These are phyloP conservation scores for Chaetoceros tenuissimus DNA, from an alignment of 108 stramenopile species.

Conservation along the genomic window DNA sequence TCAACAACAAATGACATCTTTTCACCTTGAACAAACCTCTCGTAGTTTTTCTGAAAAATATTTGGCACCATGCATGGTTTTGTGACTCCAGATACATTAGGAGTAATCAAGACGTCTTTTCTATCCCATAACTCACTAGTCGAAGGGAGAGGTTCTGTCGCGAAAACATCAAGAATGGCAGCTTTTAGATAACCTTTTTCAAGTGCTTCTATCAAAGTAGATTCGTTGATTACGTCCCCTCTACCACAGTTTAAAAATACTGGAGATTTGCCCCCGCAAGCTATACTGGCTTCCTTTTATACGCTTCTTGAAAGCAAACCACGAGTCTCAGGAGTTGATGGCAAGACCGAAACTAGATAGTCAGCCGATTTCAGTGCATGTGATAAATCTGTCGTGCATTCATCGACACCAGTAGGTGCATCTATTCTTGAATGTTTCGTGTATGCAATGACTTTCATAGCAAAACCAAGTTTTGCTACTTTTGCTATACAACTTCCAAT, in stretches of 20 bases:
- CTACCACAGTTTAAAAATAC: constrained; percentile 46
- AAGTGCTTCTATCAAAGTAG: constrained; percentile 23
- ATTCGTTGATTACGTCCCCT: constrained; percentile 33
- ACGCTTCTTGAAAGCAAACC: constrained; percentile 16
- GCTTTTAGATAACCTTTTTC: constrained; percentile 28
- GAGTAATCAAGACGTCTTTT: constrained; percentile 28
- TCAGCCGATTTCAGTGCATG: constrained; percentile 28
- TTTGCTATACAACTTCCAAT: constrained; percentile 37
- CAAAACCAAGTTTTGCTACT: constrained; percentile 29
- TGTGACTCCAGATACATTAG: constrained; percentile 36
- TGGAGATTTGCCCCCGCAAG: constrained; percentile 23
- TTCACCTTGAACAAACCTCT: constrained; percentile 30
- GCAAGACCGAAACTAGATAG: constrained; percentile 40
- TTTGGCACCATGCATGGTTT: constrained; percentile 27
- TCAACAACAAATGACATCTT: constrained; percentile 29
- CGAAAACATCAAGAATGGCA: constrained; percentile 47
- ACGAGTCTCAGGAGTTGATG: constrained; percentile 31
- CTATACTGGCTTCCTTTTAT: constrained; percentile 7
- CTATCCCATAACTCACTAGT: constrained; percentile 29
- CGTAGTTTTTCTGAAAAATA: constrained; percentile 26
- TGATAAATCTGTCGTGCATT: constrained; percentile 21
- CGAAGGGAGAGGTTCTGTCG: constrained; percentile 28
- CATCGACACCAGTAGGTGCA: constrained; percentile 13
- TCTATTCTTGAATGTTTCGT: constrained; percentile 6
- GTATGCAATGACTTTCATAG: constrained; percentile 34